These are phyloP conservation scores for Torulaspora globosa DNA, from an alignment of 1,139 yeast genomes.

Conservation along the genomic window DNA sequence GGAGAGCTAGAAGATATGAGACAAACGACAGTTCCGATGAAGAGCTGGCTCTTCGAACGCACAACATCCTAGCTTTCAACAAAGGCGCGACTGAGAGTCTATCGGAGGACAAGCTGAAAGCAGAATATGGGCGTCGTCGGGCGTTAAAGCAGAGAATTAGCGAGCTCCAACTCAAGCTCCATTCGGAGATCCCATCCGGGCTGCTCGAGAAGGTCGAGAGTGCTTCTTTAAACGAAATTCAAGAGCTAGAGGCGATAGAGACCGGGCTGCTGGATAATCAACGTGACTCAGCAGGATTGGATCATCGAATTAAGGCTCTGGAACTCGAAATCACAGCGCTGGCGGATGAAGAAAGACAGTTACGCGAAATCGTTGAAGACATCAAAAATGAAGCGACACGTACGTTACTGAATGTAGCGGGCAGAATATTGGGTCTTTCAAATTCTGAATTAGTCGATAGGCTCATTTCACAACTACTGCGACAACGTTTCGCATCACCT, in stretches of 20 bases:
- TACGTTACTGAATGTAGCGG: slow-evolving; percentile 5
- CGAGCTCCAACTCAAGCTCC: slow-evolving; percentile 2
- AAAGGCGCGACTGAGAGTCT: slow-evolving; percentile 10
- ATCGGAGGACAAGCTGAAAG: not conserved
- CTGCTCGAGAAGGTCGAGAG: not conserved
- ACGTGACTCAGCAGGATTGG: slow-evolving; percentile 1
- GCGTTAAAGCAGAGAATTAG: slow-evolving; percentile 5
- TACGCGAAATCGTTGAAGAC: slow-evolving; percentile 5
- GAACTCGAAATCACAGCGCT: slow-evolving; percentile 6
- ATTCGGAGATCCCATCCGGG: slow-evolving; percentile 2
- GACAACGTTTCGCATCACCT: not conserved
- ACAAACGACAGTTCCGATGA: slow-evolving; percentile 18
- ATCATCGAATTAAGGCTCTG: slow-evolving; percentile 6
- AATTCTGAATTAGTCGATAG: slow-evolving; percentile 17
- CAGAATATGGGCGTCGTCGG: not conserved
- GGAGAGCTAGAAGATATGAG: slow-evolving; percentile 19
- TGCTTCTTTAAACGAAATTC: not conserved
- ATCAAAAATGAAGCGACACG: not conserved
- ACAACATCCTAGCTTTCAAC: slow-evolving; percentile 10
- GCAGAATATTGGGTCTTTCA: slow-evolving; percentile 11
- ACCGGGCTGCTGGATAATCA: not conserved
- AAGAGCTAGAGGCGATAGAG: slow-evolving; percentile 3
- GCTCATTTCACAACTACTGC: slow-evolving; percentile 11
- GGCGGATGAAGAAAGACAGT: slow-evolving; percentile 4
- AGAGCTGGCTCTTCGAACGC: slow-evolving; percentile 14